Conservation (phyloP, 139 green algal genomes). For the Chlamydomonas incerta region DNA sequence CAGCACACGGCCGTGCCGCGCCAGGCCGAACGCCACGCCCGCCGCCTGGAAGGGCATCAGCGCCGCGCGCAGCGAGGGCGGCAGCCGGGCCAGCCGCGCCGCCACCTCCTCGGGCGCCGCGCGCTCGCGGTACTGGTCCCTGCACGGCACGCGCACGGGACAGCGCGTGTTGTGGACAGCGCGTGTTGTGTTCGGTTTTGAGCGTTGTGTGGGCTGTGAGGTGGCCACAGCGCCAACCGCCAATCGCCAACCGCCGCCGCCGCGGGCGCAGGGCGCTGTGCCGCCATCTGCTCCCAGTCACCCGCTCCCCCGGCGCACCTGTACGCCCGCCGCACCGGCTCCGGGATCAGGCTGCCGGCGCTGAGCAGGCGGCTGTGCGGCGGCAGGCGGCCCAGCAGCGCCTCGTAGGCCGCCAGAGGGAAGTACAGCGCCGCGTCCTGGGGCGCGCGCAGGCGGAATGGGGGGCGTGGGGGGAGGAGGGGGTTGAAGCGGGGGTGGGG, state of each 20-base stretch:
- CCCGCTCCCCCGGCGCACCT: conserved; percentile 1
- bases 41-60: conserved; percentile 77
- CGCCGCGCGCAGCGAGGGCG: conserved; percentile 59
- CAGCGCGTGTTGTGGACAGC: too few species aligned
- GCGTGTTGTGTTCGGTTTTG: too few species aligned
- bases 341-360: conserved; percentile 18
- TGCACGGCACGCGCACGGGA: too few species aligned
- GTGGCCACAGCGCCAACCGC: too few species aligned
- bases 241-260: too few species aligned
- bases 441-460: not conserved
- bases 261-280: too few species aligned
- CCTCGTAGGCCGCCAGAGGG: conserved; percentile 21
- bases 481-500: too few species aligned
- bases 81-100: conserved; percentile 45
- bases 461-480: too few species aligned
- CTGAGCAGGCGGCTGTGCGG: conserved; percentile 24
- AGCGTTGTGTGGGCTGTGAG: too few species aligned
- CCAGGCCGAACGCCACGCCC: conserved; percentile 87
- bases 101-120: conserved; percentile 55
- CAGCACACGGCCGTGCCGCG: conserved; percentile 75
- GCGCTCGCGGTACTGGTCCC: not conserved
- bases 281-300: too few species aligned
- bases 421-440: conserved; percentile 31
- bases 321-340: conserved; percentile 26
- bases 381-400: conserved; percentile 25